Percentiles rank a stretch among this genome's conserved stretches.
These are phyloP conservation scores for Chaetothyriales sp. DNA, from an alignment of 2,329 filamentous ascomycete genomes.

Conservation along the genomic window DNA sequence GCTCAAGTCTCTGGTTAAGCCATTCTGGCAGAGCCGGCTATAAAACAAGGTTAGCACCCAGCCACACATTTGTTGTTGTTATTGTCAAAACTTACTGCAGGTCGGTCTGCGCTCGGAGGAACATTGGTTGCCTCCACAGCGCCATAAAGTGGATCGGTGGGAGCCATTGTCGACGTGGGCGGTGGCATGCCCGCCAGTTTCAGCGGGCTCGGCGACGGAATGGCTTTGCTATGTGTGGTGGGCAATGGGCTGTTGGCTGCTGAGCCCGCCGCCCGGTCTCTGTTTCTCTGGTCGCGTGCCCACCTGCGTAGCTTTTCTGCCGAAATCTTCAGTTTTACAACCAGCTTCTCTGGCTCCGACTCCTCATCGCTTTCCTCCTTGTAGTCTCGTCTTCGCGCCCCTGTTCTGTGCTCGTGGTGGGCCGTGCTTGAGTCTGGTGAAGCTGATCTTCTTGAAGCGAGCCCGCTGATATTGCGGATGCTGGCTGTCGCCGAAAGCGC, in stretches of 20 bases:
- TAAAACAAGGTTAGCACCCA: conserved; percentile 6
- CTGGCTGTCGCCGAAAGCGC: conserved; percentile 74
- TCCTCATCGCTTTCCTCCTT: conserved; percentile 69
- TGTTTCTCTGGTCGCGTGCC: conserved; percentile 38
- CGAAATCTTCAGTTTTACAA: conserved; percentile 61
- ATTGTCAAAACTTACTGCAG: conserved; percentile 28
- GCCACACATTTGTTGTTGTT: background rate
- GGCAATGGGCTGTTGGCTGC: conserved; percentile 19
- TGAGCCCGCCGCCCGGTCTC: conserved; percentile 24
- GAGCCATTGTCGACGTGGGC: conserved; percentile 25
- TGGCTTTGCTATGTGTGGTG: conserved; percentile 19
- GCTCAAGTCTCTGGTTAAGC: conserved; percentile 59
- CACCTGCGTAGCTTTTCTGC: conserved; percentile 55
- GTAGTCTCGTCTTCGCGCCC: conserved; percentile 47
- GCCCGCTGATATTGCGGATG: conserved; percentile 54
- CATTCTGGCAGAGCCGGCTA: conserved; percentile 77
- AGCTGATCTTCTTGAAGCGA: conserved; percentile 52
- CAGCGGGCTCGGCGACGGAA: conserved; percentile 20
- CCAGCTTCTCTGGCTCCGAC: conserved; percentile 40
- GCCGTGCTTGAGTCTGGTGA: conserved; percentile 59
- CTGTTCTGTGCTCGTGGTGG: conserved; percentile 58
- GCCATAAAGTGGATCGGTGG: conserved; percentile 25
- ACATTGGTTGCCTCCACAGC: conserved; percentile 32
- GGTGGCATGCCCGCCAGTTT: conserved; percentile 35
- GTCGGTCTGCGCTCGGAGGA: conserved; percentile 27